Conservation (phyloP, 2,329 filamentous ascomycete genomes). For the Mycosphaerella arachidis region DNA sequence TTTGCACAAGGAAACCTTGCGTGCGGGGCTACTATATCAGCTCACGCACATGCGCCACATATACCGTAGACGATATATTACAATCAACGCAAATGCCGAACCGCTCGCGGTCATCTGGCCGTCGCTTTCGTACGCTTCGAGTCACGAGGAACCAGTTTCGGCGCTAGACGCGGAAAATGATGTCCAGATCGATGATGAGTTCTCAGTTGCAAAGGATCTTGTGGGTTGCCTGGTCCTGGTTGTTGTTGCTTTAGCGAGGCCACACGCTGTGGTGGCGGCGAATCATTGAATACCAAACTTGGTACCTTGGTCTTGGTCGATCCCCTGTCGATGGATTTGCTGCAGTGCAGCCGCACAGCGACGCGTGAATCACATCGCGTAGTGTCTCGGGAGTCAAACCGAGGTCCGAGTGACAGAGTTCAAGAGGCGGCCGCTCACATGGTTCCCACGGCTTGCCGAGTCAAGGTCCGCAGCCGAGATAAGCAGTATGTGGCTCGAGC, state of each 20-base stretch:
- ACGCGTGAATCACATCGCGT: neutral
- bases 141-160: neutral
- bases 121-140: neutral
- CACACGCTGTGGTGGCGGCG: neutral
- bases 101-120: neutral
- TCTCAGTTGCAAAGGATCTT: neutral
- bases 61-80: neutral
- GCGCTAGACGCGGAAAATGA: neutral
- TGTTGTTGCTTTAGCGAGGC: neutral
- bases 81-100: neutral
- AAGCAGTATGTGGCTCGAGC: neutral
- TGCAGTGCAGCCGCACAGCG: neutral
- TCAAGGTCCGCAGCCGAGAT: slow-evolving; percentile 1
- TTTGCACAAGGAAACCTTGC: neutral
- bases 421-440: neutral
- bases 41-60: neutral
- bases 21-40: neutral
- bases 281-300: neutral
- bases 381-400: neutral
- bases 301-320: neutral
- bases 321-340: neutral
- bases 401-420: neutral
- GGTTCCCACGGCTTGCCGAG: slow-evolving; percentile 5
- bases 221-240: neutral
- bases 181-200: neutral